A percentile compares a stretch with the other conserved stretches of the same genome.
phyloP scores from a whole-genome alignment of 805 yeast genomes.

The Saccharomycopsis sp. region DNA sequence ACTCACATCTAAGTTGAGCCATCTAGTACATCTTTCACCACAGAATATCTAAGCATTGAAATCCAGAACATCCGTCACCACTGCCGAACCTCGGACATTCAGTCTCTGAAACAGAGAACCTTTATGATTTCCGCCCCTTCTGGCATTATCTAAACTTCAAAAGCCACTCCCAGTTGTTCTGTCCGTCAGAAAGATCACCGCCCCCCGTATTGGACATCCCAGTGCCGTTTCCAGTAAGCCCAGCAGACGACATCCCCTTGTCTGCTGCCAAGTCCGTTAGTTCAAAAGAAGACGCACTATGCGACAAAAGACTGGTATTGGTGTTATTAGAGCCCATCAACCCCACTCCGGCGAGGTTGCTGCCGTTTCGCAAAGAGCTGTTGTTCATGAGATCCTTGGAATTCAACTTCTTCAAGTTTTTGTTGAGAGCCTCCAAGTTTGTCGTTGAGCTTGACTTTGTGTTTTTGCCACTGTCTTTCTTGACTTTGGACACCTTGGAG shows the following conservation, averaged over 20 bases:
- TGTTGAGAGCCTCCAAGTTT: slow-evolving; percentile 3
- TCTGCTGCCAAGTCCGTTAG: neutral
- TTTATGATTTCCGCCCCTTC: no score
- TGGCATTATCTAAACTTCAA: slow-evolving; percentile 15
- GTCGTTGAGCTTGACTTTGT: slow-evolving; percentile 8
- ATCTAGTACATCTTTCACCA: no score
- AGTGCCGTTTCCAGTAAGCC: neutral
- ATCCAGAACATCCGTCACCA: no score
- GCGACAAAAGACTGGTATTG: neutral
- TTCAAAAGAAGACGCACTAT: neutral
- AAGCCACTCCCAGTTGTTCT: slow-evolving; percentile 21
- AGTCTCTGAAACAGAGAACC: no score
- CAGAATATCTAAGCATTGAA: no score
- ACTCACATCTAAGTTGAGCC: no score
- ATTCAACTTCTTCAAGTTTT: slow-evolving; percentile 5
- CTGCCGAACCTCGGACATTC: no score
- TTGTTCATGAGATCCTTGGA: slow-evolving; percentile 3
- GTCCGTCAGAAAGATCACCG: slow-evolving; percentile 5
- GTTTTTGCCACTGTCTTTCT: slow-evolving; percentile 5
- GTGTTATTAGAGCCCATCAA: neutral
- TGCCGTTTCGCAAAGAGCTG: neutral
- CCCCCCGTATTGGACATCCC: neutral
- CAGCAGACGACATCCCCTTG: neutral
- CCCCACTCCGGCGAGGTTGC: neutral
- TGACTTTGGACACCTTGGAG: slow-evolving; percentile 10